phyloP scores from a whole-genome alignment of 306 rosid species.

The Vigna hirtella region DNA sequence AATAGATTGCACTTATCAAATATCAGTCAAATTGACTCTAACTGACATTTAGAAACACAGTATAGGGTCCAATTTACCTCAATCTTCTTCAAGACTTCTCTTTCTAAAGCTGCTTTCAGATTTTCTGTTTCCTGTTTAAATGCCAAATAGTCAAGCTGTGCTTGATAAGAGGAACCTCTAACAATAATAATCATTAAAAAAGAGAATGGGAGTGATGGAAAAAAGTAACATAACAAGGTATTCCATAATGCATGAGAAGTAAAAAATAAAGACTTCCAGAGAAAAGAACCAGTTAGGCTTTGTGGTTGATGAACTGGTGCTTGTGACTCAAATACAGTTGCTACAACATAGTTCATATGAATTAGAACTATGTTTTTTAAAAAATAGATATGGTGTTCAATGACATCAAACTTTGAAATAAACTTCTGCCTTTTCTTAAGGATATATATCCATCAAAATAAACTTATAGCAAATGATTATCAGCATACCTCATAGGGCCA shows the following conservation, averaged over 20 bases:
- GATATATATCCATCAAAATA: constrained; percentile 8
- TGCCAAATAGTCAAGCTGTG: constrained; percentile 44
- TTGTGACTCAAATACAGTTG: constrained; percentile 32
- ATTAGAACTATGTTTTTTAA: constrained; percentile 1
- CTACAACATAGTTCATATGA: constrained; percentile 22
- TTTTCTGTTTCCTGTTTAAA: constrained; percentile 82
- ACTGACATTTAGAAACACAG: constrained; percentile 29
- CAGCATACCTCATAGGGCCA: constrained; percentile 92
- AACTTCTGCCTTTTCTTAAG: background rate
- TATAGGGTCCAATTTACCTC: constrained; percentile 61
- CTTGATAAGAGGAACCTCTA: constrained; percentile 28
- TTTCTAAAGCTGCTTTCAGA: constrained; percentile 73
- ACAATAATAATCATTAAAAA: constrained; percentile 26
- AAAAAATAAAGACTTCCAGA: background rate
- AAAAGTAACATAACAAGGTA: constrained; percentile 12
- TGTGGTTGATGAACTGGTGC: constrained; percentile 24
- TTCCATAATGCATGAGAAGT: constrained; percentile 33
- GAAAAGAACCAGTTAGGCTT: background rate
- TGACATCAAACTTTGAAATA: constrained; percentile 19
- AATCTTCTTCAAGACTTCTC: constrained; percentile 67
- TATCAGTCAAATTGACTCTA: constrained; percentile 31
- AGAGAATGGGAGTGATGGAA: constrained; percentile 28
- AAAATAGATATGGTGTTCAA: constrained; percentile 1
- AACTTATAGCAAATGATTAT: constrained; percentile 35
- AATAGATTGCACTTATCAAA: constrained; percentile 31